Percentiles rank a stretch among this genome's conserved stretches.
Conservation (phyloP, 257 asterid species). For the Nemophila menziesii region DNA sequence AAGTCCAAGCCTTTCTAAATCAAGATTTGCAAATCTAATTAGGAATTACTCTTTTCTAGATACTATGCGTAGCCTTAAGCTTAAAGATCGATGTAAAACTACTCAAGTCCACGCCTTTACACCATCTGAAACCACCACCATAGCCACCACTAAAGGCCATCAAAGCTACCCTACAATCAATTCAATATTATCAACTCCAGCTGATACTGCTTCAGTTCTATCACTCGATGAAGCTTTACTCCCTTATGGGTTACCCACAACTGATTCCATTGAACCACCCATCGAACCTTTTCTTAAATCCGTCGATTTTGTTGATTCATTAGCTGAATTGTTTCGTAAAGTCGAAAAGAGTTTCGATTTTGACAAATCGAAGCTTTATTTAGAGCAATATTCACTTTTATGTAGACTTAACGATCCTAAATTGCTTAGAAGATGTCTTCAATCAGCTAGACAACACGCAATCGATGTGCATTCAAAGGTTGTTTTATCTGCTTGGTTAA, state of each 20-base stretch:
- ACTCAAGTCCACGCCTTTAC: conserved; percentile 44
- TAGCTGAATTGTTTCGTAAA: conserved; percentile 24
- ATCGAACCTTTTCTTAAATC: conserved; percentile 33
- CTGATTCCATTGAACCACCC: conserved; percentile 29
- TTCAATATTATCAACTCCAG: conserved; percentile 26
- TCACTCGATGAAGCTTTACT: conserved; percentile 22
- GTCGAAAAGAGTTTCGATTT: conserved; percentile 11
- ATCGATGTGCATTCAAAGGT: conserved; percentile 40
- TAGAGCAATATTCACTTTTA: conserved; percentile 31
- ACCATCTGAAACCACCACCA: conserved; percentile 17
- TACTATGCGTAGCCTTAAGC: conserved; percentile 29
- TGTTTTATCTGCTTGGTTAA: conserved; percentile 47
- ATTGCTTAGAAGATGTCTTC: conserved; percentile 35
- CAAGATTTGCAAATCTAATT: conserved; percentile 41
- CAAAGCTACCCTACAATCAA: conserved; percentile 26
- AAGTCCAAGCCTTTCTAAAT: conserved; percentile 11
- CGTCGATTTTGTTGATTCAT: conserved; percentile 33
- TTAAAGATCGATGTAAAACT: conserved; percentile 44
- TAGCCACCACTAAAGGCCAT: conserved; percentile 7
- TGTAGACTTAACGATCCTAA: conserved; percentile 40
- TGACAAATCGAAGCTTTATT: conserved; percentile 21
- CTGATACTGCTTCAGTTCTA: conserved; percentile 13
- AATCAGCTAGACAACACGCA: conserved; percentile 36
- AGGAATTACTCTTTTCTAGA: conserved; percentile 22
- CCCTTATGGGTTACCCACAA: conserved; percentile 34